Evolutionary conservation across 495 filamentous ascomycete species (phyloP), one percentile per base, ranked within the genome.

Genomic region (Bryoglossum gracile): DNA sequence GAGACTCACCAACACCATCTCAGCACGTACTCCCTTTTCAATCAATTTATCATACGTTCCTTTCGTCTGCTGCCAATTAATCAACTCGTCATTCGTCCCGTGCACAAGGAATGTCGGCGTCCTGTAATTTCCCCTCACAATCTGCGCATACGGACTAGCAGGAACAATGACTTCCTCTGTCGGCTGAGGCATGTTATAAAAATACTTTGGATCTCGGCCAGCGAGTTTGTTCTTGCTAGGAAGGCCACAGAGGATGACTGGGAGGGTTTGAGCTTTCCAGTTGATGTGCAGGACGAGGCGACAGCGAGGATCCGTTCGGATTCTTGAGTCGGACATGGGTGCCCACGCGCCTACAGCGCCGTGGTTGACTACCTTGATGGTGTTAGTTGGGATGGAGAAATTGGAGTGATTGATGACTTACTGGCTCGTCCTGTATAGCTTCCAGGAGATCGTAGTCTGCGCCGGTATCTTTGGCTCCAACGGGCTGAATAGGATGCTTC

Each of bases 31-130:
- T 3, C 65, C 65, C 2, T 51, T 39, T 13, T 50, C 49, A 1
- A 46, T 13, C 19, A 73, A 35, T 3, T 57, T 63, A 1, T 68
- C 51, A 13, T 50, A 53, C 5, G 65, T 70, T 13, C 53, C 35
- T 51, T 59, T 42, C 2, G 58, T 48, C 48, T 72, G 68, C 34
- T 70, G 44, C 63, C 64, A 72, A 1, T 72, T 70, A 22, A 75
- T 64, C 22, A 76, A 44, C 46, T 72, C 72, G 44, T 77, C 74
- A 4, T 32, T 24, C 0, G 54, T 65, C 10, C 71, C 68, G 43
- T 74, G 69, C n/a, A 77, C 62, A 9, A 76, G 17, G 64, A 71
- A 75, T 0, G 73, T 77, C 3, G 75, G 73, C 34, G 62, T 64
- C 0, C 47, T 11, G 51, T 74, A 75, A 1, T 40, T 53, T 1